A percentile compares a stretch with the other conserved stretches of the same genome.
Evolutionary conservation across 2,329 filamentous ascomycete species (phyloP).

Genomic region (Penicillium sp.): DNA sequence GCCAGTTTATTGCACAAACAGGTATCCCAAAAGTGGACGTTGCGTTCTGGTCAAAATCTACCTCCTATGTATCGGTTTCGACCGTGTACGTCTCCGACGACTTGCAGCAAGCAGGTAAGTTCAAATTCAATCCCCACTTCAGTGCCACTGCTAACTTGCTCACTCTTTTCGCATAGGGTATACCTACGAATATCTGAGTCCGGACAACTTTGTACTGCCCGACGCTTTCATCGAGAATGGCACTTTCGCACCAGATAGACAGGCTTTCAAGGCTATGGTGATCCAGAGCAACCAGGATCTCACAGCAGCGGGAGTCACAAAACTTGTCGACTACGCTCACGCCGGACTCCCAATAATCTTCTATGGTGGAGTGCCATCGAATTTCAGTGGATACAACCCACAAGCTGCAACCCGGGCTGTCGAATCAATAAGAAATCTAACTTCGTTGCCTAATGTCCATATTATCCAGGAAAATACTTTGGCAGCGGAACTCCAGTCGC

Average conservation of each 20-base stretch:
- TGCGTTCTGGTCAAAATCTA: slow-evolving; percentile 35
- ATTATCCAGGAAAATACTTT: slow-evolving; percentile 26
- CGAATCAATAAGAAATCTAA: slow-evolving; percentile 22
- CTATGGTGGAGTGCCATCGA: slow-evolving; percentile 30
- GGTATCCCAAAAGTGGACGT: slow-evolving; percentile 42
- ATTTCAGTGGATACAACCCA: slow-evolving; percentile 18
- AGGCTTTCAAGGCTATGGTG: slow-evolving; percentile 43
- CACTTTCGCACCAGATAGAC: slow-evolving; percentile 37
- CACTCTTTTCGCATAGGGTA: slow-evolving; percentile 27
- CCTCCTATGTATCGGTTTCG: background rate
- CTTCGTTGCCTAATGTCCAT: slow-evolving; percentile 32
- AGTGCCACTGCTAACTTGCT: background rate
- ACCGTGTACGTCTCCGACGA: slow-evolving; percentile 20
- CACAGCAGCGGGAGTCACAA: slow-evolving; percentile 30
- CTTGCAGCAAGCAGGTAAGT: slow-evolving; percentile 18
- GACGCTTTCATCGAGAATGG: slow-evolving; percentile 34
- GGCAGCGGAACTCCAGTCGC: slow-evolving; percentile 25
- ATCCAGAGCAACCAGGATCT: slow-evolving; percentile 34
- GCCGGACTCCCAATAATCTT: slow-evolving; percentile 44
- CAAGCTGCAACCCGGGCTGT: slow-evolving; percentile 15
- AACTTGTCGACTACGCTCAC: slow-evolving; percentile 33
- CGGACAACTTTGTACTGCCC: slow-evolving; percentile 42
- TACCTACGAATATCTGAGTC: slow-evolving; percentile 44
- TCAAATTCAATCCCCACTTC: slow-evolving; percentile 8
- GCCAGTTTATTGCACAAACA: slow-evolving; percentile 35